Conservation (phyloP, 805 yeast genomes). For the Yamadazyma laniorum region DNA sequence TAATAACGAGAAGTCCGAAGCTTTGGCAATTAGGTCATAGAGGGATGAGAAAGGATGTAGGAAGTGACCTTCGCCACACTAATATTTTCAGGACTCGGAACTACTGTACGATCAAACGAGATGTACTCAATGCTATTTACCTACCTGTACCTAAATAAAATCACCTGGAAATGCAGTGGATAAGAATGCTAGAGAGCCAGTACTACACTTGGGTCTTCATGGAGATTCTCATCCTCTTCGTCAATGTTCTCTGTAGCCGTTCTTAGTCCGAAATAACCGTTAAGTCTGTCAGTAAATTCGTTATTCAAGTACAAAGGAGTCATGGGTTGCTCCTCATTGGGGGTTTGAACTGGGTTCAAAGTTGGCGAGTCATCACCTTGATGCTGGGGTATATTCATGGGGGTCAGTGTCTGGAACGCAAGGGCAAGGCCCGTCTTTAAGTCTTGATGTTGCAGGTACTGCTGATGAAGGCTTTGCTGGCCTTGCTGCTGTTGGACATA, state of each 20-base stretch:
- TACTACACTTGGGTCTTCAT: not conserved
- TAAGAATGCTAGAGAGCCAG: no score
- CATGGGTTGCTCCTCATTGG: constrained; percentile 43
- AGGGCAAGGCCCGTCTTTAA: constrained; percentile 1
- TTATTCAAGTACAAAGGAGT: constrained; percentile 35
- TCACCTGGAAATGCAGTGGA: no score
- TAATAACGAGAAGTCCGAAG: not conserved
- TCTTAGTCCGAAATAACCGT: constrained; percentile 6
- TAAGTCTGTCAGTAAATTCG: not conserved
- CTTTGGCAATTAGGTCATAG: not conserved
- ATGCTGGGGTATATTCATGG: constrained; percentile 10
- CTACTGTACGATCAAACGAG: not conserved
- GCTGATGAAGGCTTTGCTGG: constrained; percentile 19
- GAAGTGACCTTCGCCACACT: no score
- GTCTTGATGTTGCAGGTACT: not conserved
- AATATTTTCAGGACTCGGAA: no score
- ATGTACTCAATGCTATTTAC: constrained; percentile 2
- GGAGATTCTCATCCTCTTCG: constrained; percentile 11
- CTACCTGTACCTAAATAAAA: constrained; percentile 3
- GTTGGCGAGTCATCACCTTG: constrained; percentile 25
- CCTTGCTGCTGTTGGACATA: constrained; percentile 6
- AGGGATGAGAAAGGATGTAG: not conserved
- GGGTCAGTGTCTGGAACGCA: constrained; percentile 4
- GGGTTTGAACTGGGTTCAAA: constrained; percentile 42
- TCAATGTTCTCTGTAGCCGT: constrained; percentile 4